These are phyloP conservation scores for Populus ilicifolia DNA, from an alignment of 345 rosid genomes.

Conservation along the genomic window DNA sequence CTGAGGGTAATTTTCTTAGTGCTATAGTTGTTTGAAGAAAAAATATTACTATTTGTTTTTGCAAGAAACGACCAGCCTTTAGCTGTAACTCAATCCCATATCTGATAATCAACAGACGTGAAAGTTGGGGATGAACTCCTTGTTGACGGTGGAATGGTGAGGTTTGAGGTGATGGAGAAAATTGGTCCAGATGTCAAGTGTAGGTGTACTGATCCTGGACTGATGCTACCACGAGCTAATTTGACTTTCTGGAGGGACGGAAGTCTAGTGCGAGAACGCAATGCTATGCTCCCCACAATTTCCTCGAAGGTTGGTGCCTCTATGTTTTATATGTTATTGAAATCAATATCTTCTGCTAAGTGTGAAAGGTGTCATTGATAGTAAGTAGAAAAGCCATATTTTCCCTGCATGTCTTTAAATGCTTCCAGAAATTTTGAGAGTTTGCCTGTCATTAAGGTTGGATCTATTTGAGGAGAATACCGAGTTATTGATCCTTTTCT, in stretches of 20 bases:
- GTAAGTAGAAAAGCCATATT: no score
- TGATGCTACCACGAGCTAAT: conserved; percentile 95
- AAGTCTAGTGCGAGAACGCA: conserved; percentile 90
- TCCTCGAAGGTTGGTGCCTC: conserved; percentile 69
- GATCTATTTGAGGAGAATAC: no score
- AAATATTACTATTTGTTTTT: background rate
- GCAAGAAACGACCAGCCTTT: background rate
- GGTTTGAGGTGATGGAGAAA: conserved; percentile 95
- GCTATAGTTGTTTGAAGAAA: background rate
- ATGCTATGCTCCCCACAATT: conserved; percentile 99
- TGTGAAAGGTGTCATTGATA: background rate
- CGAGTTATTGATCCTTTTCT: no score
- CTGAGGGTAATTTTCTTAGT: conserved; percentile 58
- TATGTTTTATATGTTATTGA: background rate
- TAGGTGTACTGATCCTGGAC: conserved; percentile 84
- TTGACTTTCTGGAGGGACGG: conserved; percentile 99
- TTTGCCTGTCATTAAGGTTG: no score
- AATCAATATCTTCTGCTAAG: background rate
- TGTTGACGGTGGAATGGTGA: conserved; percentile 99
- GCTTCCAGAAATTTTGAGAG: no score
- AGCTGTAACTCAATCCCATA: background rate
- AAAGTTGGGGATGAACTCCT: conserved; percentile 88
- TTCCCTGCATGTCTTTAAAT: no score
- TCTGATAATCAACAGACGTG: conserved; percentile 52
- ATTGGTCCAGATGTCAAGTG: conserved; percentile 98